Evolutionary conservation across 768 basidiomycete genomes (phyloP), one percentile per base, ranked within the genome.

Genomic region (Peribolospora kevripleyi): DNA sequence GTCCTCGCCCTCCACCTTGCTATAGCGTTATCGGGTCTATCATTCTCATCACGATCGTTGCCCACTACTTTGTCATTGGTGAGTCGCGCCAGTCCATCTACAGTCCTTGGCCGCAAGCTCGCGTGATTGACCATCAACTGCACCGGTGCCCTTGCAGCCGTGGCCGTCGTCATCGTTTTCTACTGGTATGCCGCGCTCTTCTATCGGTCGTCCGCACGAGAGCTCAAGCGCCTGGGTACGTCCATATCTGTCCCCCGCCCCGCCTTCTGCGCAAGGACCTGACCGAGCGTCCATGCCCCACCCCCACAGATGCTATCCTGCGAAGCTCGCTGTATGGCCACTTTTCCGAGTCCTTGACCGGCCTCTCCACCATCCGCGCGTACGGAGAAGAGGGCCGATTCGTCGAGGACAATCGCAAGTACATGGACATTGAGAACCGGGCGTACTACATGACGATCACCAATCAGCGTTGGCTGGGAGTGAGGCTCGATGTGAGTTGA

Each of bases 291-390:
- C 40, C 36, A 38, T 14, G 9, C 36, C 55, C 50, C n/a, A 55
- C 51, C 7, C 55, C 14, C 39, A 3, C 52, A 77, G 85, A 91
- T 69, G 78, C 84, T 37, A 73, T 91, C n/a, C 67, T 93, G 39
- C 78, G 87, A 37, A 82, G 83, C 0, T 79, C 81, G 0, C 68
- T 95, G 13, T 93, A 93, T 65, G 80, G 85, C 0, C 86, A 90
- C 64, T 93, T 93, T 68, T 84, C 84, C 3, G 88, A 93, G 69
- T 83, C 81, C 39, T 71, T 93, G 8, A 80, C 81, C 8, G 90
- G 90, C 13, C 67, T 91, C 45, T 74, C 82, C 2, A 65, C 62
- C 1, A 87, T 91, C 52, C 77, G 86, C 39, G 85, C 86, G 0
- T 93, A 91, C 57, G 79, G 80, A 8, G 88, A 84, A 64, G 65